Evolutionary conservation across 2,329 filamentous ascomycete species (phyloP).

Genomic region (Chaetomium strumarium): DNA sequence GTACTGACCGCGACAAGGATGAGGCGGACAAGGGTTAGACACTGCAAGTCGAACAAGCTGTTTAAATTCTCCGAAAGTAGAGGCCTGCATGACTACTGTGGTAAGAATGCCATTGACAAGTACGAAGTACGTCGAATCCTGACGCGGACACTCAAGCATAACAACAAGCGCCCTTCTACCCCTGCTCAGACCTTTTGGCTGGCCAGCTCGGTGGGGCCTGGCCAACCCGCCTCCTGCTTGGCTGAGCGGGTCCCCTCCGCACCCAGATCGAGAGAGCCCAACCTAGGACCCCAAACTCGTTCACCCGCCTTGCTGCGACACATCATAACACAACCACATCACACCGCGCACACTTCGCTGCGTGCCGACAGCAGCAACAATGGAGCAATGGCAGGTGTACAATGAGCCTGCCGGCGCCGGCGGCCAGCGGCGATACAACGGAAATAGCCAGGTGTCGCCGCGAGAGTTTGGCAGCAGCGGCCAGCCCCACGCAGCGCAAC

Average conservation of each 20-base stretch:
- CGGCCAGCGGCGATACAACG: conserved; percentile 60
- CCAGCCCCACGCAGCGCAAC: conserved; percentile 30
- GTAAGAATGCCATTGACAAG: no score
- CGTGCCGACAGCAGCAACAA: conserved; percentile 29
- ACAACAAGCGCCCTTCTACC: no score
- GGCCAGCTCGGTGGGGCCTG: neutral
- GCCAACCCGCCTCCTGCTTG: neutral
- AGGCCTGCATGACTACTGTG: no score
- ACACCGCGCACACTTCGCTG: neutral
- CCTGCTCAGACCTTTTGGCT: conserved; percentile 8
- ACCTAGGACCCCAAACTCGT: conserved; percentile 9
- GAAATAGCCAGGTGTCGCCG: conserved; percentile 26
- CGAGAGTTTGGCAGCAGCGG: conserved; percentile 33
- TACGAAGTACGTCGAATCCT: no score
- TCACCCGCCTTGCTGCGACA: conserved; percentile 8
- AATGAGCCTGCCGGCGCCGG: conserved; percentile 53
- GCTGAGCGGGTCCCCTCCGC: conserved; percentile 3
- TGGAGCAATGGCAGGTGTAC: conserved; percentile 64
- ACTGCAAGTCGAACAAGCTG: no score
- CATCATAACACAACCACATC: conserved; percentile 2
- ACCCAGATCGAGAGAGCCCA: conserved; percentile 3
- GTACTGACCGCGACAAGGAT: no score
- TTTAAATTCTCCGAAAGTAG: no score
- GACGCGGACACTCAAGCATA: conserved; percentile 8
- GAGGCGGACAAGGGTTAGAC: no score